A percentile compares a stretch with the other conserved stretches of the same genome.
Evolutionary conservation across 2,329 filamentous ascomycete species (phyloP).

Genomic region (Hortaea sp.): DNA sequence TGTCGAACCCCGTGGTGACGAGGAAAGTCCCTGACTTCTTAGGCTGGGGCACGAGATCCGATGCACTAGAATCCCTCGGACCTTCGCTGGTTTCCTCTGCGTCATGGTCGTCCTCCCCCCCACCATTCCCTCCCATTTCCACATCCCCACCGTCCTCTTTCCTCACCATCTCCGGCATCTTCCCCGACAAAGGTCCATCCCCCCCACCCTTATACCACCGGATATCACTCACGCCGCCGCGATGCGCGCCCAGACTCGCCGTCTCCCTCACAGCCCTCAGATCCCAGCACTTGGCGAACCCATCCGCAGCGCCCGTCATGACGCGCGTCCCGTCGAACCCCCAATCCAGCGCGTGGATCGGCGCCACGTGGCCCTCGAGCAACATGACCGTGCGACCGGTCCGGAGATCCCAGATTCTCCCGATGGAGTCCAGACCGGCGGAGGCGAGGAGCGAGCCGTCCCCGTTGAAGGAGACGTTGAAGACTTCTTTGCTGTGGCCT

Average conservation of each 20-base stretch:
- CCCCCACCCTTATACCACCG: slow-evolving; percentile 81
- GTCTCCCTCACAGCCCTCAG: slow-evolving; percentile 75
- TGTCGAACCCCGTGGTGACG: slow-evolving; percentile 83
- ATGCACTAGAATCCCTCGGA: background rate
- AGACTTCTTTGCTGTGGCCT: slow-evolving; percentile 89
- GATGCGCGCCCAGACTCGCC: slow-evolving; percentile 82
- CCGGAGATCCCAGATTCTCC: slow-evolving; percentile 87
- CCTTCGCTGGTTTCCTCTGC: slow-evolving; percentile 35
- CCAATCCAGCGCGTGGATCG: slow-evolving; percentile 92
- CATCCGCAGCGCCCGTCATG: slow-evolving; percentile 83
- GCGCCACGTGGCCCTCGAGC: slow-evolving; percentile 82
- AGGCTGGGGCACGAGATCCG: slow-evolving; percentile 35
- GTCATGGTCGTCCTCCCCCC: slow-evolving; percentile 48
- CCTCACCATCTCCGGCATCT: background rate
- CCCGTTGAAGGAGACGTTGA: slow-evolving; percentile 76
- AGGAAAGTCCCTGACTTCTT: slow-evolving; percentile 89
- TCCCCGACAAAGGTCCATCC: slow-evolving; percentile 59
- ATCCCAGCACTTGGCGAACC: slow-evolving; percentile 98
- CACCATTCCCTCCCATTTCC: slow-evolving; percentile 59
- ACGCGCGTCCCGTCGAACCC: slow-evolving; percentile 82
- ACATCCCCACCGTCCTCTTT: slow-evolving; percentile 52
- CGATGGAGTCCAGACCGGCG: slow-evolving; percentile 89
- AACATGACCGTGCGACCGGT: slow-evolving; percentile 94
- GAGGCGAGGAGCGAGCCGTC: slow-evolving; percentile 87
- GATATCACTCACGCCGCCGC: slow-evolving; percentile 82